A percentile compares a stretch with the other conserved stretches of the same genome.
Evolutionary conservation across 2,329 filamentous ascomycete genomes (phyloP).

Genomic region (Ampelomyces quisqualis): DNA sequence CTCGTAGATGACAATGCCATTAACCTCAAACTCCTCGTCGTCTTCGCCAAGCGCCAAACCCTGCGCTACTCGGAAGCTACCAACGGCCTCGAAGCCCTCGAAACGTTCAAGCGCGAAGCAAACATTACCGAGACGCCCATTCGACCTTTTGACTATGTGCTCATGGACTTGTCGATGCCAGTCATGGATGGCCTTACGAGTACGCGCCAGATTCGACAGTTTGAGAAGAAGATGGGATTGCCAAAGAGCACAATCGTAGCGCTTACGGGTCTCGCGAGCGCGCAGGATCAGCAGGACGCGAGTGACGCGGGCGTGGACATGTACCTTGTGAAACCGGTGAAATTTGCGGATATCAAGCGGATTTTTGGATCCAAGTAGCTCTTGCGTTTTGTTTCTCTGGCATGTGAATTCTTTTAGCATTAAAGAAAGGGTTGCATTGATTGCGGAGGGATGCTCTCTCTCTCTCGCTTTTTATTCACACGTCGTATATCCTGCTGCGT

Average conservation of each 20-base stretch:
- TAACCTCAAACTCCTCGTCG: slow-evolving; percentile 42
- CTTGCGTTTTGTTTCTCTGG: too few species aligned
- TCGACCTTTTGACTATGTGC: slow-evolving; percentile 33
- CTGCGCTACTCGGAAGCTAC: slow-evolving; percentile 31
- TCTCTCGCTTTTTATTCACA: too few species aligned
- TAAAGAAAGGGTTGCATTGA: too few species aligned
- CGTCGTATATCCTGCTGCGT: too few species aligned
- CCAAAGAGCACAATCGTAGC: slow-evolving; percentile 35
- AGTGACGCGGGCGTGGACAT: slow-evolving; percentile 40
- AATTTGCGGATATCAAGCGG: slow-evolving; percentile 37
- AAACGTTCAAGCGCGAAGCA: slow-evolving; percentile 26
- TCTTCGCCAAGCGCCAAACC: slow-evolving; percentile 44
- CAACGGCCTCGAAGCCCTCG: slow-evolving; percentile 38
- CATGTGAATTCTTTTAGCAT: too few species aligned
- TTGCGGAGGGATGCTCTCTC: too few species aligned
- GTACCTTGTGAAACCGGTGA: slow-evolving; percentile 44
- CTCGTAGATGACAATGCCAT: slow-evolving; percentile 41
- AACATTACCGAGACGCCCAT: slow-evolving; percentile 13
- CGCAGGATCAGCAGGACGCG: slow-evolving; percentile 38
- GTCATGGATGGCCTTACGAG: slow-evolving; percentile 45
- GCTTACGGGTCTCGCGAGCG: slow-evolving; percentile 42
- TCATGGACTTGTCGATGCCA: slow-evolving; percentile 43
- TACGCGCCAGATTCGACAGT: slow-evolving; percentile 31
- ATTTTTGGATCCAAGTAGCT: slow-evolving; percentile 23
- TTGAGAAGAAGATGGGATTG: slow-evolving; percentile 27